Conservation (phyloP, 345 rosid genomes). For the Diplotaxis tenuifolia region DNA sequence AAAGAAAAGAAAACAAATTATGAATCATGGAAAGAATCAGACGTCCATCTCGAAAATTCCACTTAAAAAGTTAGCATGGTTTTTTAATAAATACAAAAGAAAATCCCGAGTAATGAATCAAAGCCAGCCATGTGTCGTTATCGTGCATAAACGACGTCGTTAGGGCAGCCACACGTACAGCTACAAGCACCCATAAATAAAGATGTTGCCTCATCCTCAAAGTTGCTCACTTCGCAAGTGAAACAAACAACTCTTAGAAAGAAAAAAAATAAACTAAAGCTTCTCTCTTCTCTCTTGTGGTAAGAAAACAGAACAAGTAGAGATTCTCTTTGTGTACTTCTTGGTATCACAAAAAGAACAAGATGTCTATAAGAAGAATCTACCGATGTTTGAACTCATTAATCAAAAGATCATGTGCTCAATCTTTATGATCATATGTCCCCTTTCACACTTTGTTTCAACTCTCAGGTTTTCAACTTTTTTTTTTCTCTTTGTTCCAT, state of each 20-base stretch:
- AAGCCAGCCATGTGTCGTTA: slow-evolving; percentile 1
- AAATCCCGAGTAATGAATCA: not conserved
- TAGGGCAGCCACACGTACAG: slow-evolving; percentile 15
- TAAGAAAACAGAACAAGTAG: slow-evolving; percentile 17
- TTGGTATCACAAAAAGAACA: slow-evolving; percentile 20
- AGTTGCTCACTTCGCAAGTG: slow-evolving; percentile 28
- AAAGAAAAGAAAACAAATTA: not conserved
- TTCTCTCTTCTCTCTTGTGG: slow-evolving; percentile 1
- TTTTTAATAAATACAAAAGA: not conserved
- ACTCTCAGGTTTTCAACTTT: slow-evolving; percentile 15
- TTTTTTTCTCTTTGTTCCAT: not conserved
- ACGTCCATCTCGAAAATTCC: slow-evolving; percentile 15
- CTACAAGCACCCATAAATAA: slow-evolving; percentile 28
- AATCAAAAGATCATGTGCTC: slow-evolving; percentile 41
- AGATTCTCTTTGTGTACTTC: not conserved
- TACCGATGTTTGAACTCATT: slow-evolving; percentile 33
- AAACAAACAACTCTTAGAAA: not conserved
- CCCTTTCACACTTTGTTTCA: slow-evolving; percentile 28
- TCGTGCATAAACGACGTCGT: not conserved
- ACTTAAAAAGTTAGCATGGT: not conserved
- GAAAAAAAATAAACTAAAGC: not conserved
- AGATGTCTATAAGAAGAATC: slow-evolving; percentile 35
- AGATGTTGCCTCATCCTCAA: slow-evolving; percentile 19
- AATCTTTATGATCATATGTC: slow-evolving; percentile 20
- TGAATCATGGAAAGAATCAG: not conserved